Base-by-base conservation (phyloP, 768 basidiomycete species). In the Mycena rosella region DNA sequence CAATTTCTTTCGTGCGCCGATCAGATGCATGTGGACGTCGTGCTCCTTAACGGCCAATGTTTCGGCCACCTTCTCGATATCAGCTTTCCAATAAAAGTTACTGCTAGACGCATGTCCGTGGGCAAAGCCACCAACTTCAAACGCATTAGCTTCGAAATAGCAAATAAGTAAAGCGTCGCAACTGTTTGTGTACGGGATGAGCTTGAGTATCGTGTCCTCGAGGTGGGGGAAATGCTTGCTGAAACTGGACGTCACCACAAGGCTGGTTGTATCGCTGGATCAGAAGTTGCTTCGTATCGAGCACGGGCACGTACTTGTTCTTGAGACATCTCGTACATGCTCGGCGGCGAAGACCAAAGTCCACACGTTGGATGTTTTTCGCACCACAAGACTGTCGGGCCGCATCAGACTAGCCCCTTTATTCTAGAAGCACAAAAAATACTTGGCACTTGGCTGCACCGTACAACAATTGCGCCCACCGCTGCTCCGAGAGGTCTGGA, bases 121-220 rank as follows among this genome's bases (percentile, higher is more conserved):
- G 5, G 74, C 32, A 75, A 77, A 76, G 14, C 75, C 77, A 27
- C 77, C 75, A 32, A 76, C 80, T 81, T 65, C n/a, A 27, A 24
- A 29, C 18, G 18, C 27, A n/a, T 66, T 4, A 66, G 60, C 32
- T 0, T 26, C 17, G 30, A n/a, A 26, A 13, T 17, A 63, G 26
- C n/a, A 4, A 42, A 11, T 29, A 8, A 36, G 29, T 10, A 30
- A 44, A 44, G 40, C 11, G 36, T 45, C 38, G 55, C 58, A 68
- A 82, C 81, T 60, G 34, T 79, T 72, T 1, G 80, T 82, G 61
- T 77, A 70, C 5, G 75, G 77, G 24, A 80, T 63, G 22, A 81
- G 67, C 8, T 77, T 71, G 13, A 81, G 60, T 22, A 81, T 65
- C 6, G 61, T 60, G 11, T 36, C 32, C 18, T 80, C 75, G n/a